Evolutionary conservation across 805 yeast genomes (phyloP).

Genomic region (Wickerhamiella allomyrinae): DNA sequence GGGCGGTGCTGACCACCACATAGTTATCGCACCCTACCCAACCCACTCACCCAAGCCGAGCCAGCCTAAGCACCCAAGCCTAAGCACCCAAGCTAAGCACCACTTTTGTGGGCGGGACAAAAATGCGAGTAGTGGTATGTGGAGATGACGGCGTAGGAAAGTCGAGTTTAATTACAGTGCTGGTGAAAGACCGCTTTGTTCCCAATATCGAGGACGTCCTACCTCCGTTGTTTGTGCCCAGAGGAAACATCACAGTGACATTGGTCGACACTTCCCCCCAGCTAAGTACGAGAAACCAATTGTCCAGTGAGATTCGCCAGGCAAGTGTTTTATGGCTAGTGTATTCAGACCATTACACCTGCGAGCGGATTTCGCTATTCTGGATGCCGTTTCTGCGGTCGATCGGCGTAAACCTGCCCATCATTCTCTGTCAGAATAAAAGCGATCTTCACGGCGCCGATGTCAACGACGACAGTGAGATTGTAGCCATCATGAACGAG

Average conservation of each 20-base stretch:
- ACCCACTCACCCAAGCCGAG: no score
- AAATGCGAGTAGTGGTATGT: conserved; percentile 73
- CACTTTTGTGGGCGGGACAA: not conserved
- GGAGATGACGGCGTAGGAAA: conserved; percentile 67
- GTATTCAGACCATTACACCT: conserved; percentile 86
- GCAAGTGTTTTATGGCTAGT: conserved; percentile 94
- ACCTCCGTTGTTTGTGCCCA: conserved; percentile 75
- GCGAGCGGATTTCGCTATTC: conserved; percentile 77
- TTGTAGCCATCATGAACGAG: conserved; percentile 72
- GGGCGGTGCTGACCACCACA: no score
- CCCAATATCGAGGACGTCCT: conserved; percentile 63
- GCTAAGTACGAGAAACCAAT: conserved; percentile 40
- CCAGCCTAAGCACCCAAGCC: no score
- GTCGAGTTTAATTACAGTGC: conserved; percentile 51
- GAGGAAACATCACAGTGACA: conserved; percentile 50
- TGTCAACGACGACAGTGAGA: conserved; percentile 46
- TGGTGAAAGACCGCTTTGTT: conserved; percentile 69
- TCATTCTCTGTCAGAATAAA: conserved; percentile 81
- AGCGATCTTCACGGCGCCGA: conserved; percentile 30
- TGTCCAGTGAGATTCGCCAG: conserved; percentile 61
- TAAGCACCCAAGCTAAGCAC: no score
- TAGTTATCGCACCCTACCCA: no score
- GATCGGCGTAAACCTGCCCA: conserved; percentile 84
- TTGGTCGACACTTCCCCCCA: conserved; percentile 60
- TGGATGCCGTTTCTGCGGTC: conserved; percentile 94